Base-by-base conservation (phyloP, 2,329 filamentous ascomycete species). In the Biscogniauxia sp. region DNA sequence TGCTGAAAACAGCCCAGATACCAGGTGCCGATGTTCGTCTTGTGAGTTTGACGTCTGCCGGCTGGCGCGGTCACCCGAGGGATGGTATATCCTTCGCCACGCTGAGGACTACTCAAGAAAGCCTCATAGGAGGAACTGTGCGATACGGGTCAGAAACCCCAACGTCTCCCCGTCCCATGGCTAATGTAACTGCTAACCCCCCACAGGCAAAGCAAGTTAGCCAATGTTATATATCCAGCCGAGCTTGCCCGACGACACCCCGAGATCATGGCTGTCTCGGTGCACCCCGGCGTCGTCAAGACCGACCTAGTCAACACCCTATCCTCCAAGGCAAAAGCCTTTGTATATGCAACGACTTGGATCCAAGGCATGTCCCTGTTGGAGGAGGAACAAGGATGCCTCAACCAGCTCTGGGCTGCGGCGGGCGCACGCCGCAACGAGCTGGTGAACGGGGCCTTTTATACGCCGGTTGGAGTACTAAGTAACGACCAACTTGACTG, bases 391-490 rank as follows among this genome's bases (percentile, higher is more conserved):
- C 66, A 77, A 59, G 78, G 78, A 2, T 70, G 71, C 20, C 71
- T 76, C 54, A 79, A 72, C 59, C 74, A 77, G 64, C 64, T 80
- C 8, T 81, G 78, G 77, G 74, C 73, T 3, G 77, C 76, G 0
- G 70, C 71, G 2, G 70, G 65, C 0, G 70, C 62, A 32, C 60
- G 62, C 15, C 67, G 53, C 52, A 60, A 64, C 26, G 69, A 74
- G 28, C 61, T 75, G 25, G 68, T 67, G 62, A 73, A 65, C 37
- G 76, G 76, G 3, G 72, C 69, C 17, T 76, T 74, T 56, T 79
- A 78, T 64, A 70, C 68, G 52, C 77, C 76, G 1, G 64, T 79
- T n/a, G 75, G 74, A 0, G 64, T 68, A 4, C 13, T 63, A 45
- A 66, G 64, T 19, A 66, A 69, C 19, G 57, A 66, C 0, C 58